phyloP scores from a whole-genome alignment of 2,329 filamentous ascomycete species.

The Dactylonectria estremocensis region DNA sequence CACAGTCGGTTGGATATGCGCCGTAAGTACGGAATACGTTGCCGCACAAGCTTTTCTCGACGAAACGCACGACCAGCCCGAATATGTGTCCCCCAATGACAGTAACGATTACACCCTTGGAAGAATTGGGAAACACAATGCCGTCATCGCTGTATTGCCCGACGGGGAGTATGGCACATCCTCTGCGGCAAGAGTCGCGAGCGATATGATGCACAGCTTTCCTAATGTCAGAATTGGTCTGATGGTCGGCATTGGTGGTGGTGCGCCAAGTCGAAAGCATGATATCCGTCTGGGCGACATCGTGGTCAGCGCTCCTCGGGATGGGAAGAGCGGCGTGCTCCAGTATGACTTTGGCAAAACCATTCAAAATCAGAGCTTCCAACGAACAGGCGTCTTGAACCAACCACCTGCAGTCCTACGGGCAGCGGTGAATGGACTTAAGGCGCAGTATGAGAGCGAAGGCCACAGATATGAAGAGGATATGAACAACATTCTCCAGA shows the following conservation, averaged over 20 bases:
- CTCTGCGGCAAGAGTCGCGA: neutral
- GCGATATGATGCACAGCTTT: neutral
- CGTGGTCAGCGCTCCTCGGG: neutral
- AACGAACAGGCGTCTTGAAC: neutral
- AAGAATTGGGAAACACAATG: neutral
- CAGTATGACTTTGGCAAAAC: neutral
- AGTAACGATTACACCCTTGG: neutral
- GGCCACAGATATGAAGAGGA: neutral
- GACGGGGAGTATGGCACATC: neutral
- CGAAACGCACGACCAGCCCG: neutral
- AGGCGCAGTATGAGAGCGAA: neutral
- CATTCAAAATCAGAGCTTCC: neutral
- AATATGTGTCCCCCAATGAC: neutral
- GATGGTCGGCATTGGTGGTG: neutral
- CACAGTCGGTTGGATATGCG: neutral
- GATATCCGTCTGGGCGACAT: neutral
- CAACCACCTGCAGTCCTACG: neutral
- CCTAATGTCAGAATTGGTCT: neutral
- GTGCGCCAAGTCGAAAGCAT: neutral
- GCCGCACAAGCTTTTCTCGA: neutral
- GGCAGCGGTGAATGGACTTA: neutral
- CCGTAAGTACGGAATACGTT: neutral
- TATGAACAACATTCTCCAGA: neutral
- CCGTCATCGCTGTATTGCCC: neutral
- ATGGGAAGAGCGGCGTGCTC: neutral